Percentiles rank a stretch among this genome's conserved stretches.
These are phyloP conservation scores for Orbilia javanica DNA, from an alignment of 2,329 filamentous ascomycete genomes.

Conservation along the genomic window DNA sequence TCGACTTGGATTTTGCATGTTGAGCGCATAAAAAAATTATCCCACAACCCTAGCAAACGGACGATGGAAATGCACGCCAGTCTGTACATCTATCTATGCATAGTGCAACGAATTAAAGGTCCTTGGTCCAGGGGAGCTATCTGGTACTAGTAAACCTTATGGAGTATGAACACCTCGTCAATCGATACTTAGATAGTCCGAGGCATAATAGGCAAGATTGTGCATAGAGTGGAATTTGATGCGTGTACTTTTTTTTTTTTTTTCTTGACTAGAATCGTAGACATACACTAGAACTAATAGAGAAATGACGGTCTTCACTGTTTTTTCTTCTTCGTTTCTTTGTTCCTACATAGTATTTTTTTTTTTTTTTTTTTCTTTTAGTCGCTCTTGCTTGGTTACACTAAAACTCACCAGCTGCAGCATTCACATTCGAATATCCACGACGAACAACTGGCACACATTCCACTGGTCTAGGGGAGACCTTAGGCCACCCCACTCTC, in stretches of 20 bases:
- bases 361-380: neutral
- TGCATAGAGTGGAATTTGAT: conserved; percentile 36
- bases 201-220: conserved; percentile 22
- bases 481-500: conserved; percentile 41
- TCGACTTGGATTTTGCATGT: conserved; percentile 54
- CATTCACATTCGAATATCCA: neutral
- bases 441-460: conserved; percentile 39
- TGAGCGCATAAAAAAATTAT: conserved; percentile 56
- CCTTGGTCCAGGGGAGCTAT: conserved; percentile 15
- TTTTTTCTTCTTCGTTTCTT: conserved; percentile 1
- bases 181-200: conserved; percentile 19
- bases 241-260: neutral
- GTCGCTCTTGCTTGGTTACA: conserved; percentile 33
- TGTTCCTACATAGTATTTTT: no score
- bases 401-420: conserved; percentile 26
- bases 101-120: conserved; percentile 24
- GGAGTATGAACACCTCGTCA: conserved; percentile 31
- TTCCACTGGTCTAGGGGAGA: conserved; percentile 6
- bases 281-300: conserved; percentile 33
- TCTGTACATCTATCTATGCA: conserved; percentile 35
- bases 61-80: conserved; percentile 52
- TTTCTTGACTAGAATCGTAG: neutral
- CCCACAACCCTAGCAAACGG: conserved; percentile 32
- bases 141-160: conserved; percentile 7
- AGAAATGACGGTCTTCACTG: conserved; percentile 44